Conservation (phyloP, 192 early-diverging fungal species). For the Backusella circina region DNA sequence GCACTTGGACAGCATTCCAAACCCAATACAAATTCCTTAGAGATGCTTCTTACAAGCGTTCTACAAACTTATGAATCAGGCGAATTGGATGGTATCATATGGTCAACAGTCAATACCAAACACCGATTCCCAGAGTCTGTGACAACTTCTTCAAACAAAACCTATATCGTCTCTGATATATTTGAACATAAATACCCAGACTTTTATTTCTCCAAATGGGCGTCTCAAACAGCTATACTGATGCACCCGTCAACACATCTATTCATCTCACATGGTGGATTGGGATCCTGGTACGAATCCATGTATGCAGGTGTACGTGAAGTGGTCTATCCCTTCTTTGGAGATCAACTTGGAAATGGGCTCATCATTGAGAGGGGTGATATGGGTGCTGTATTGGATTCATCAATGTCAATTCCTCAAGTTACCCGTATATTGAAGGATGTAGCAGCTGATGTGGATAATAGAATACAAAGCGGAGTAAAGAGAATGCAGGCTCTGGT, state of each 20-base stretch:
- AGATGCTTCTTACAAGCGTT: slow-evolving; percentile 18
- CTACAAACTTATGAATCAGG: slow-evolving; percentile 11
- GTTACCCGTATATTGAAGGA: background rate
- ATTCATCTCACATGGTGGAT: slow-evolving; percentile 32
- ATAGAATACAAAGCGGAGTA: background rate
- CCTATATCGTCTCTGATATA: background rate
- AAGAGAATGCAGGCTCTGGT: background rate
- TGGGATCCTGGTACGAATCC: slow-evolving; percentile 27
- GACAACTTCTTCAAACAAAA: background rate
- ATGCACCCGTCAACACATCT: slow-evolving; percentile 17
- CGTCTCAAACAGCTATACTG: slow-evolving; percentile 28
- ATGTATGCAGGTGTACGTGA: slow-evolving; percentile 26
- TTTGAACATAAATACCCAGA: background rate
- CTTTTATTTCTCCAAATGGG: slow-evolving; percentile 3
- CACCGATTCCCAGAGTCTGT: too few relatives aligned
- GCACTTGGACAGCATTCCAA: slow-evolving; percentile 29
- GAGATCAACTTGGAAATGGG: slow-evolving; percentile 23
- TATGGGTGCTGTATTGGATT: background rate
- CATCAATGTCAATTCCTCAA: background rate
- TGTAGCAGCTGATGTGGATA: background rate
- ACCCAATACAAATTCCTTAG: background rate
- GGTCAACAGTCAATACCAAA: slow-evolving; percentile 5
- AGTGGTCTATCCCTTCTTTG: slow-evolving; percentile 26
- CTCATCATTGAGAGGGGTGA: background rate
- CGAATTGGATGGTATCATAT: slow-evolving; percentile 30